Conservation (phyloP, 2,329 filamentous ascomycete genomes). For the Ophiocordyceps robertsii region DNA sequence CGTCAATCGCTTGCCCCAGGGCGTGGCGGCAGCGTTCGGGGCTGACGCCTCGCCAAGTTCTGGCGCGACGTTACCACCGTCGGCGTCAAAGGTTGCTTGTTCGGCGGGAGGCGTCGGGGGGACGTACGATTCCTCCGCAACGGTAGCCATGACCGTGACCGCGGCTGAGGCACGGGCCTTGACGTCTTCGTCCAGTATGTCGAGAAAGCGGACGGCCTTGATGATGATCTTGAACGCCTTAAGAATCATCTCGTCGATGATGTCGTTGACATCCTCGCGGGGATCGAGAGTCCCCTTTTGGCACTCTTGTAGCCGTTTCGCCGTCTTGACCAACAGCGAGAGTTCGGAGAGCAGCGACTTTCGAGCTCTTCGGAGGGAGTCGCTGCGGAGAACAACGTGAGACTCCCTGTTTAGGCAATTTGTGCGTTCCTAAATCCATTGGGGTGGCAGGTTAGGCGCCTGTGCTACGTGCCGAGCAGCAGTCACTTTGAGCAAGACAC, state of each 20-base stretch:
- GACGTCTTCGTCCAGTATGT: slow-evolving; percentile 61
- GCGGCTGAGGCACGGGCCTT: slow-evolving; percentile 35
- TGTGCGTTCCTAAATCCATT: slow-evolving; percentile 56
- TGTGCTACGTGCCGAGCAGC: too few relatives aligned
- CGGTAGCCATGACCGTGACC: slow-evolving; percentile 46
- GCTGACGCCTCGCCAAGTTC: not conserved
- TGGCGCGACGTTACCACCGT: slow-evolving; percentile 9
- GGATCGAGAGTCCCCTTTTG: slow-evolving; percentile 36
- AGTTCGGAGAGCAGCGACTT: slow-evolving; percentile 84
- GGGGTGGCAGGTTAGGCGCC: not conserved
- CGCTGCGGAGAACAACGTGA: slow-evolving; percentile 57
- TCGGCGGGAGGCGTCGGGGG: slow-evolving; percentile 53
- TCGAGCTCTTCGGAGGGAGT: slow-evolving; percentile 63
- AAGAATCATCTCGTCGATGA: slow-evolving; percentile 84
- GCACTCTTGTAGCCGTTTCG: slow-evolving; percentile 70
- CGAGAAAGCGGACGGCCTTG: slow-evolving; percentile 77
- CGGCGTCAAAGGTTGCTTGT: slow-evolving; percentile 29
- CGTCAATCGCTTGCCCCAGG: slow-evolving; percentile 33
- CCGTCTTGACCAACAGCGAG: slow-evolving; percentile 76
- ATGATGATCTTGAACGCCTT: slow-evolving; percentile 93
- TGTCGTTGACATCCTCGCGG: slow-evolving; percentile 51
- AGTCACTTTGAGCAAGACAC: not conserved
- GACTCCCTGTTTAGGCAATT: slow-evolving; percentile 80
- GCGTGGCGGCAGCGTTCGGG: slow-evolving; percentile 3
- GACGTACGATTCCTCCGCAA: slow-evolving; percentile 42